These are phyloP conservation scores for Entomortierella beljakovae DNA, from an alignment of 192 early-diverging fungal genomes.

Conservation along the genomic window DNA sequence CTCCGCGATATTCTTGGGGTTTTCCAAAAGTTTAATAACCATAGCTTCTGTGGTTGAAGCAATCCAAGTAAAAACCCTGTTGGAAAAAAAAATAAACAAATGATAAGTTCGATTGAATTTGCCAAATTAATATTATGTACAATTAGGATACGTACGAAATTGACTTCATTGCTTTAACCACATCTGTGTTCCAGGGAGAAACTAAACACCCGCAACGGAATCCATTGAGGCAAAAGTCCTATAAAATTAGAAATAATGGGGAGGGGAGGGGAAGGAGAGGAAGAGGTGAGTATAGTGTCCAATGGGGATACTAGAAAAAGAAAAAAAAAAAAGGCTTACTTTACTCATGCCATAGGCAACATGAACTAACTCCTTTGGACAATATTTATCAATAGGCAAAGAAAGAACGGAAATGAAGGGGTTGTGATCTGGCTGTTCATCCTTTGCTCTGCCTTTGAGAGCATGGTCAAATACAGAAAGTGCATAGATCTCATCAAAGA, in stretches of 20 bases:
- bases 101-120: neutral
- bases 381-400: conserved; percentile 63
- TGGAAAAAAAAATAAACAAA: neutral
- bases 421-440: conserved; percentile 25
- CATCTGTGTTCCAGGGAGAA: conserved; percentile 69
- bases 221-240: conserved; percentile 79
- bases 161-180: conserved; percentile 48
- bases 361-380: conserved; percentile 72
- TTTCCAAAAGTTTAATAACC: conserved; percentile 65
- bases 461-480: conserved; percentile 68
- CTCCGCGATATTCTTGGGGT: conserved; percentile 65
- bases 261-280: neutral
- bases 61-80: conserved; percentile 71
- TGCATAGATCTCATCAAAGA: conserved; percentile 89
- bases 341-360: conserved; percentile 87
- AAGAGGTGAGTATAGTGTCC: neutral
- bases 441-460: conserved; percentile 24
- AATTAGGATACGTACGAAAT: conserved; percentile 49
- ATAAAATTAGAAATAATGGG: neutral
- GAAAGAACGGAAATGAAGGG: conserved; percentile 77
- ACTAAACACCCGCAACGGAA: conserved; percentile 74
- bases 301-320: too few species aligned
- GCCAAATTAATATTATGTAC: neutral
- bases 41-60: conserved; percentile 70
- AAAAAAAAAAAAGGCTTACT: conserved; percentile 58